Evolutionary conservation across 164 flowering plant species (phyloP), one percentile per base, ranked within the genome.

Genomic region (Magnolia kwangsiensis): DNA sequence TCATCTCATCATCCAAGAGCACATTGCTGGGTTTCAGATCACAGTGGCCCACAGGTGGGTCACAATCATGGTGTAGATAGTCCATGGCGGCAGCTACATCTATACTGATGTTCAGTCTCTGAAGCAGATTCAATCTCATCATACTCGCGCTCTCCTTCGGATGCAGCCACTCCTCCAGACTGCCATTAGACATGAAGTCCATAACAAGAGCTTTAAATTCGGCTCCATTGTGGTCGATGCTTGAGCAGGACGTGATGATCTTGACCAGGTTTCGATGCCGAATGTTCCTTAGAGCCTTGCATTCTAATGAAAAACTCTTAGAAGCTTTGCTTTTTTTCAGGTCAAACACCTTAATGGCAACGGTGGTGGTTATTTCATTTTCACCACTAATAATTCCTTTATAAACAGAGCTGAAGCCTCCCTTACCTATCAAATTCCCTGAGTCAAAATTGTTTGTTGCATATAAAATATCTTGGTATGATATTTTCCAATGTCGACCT

Each of bases 281-380:
- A 11, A 72, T 55, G 10, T 64, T 77, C 73, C 77, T 80, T 72
- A 80, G 20, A 13, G 78, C 67, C 61, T 82, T 72, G 50, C 79
- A 76, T 72, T 78, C 81, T 76, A 73, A 29, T 65, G 75, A 59
- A 24, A 83, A 80, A 72, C 74, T 78, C 69, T 74, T 78, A 64
- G 71, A 72, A 16, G 77, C 75, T 23, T 67, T 76, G 27, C 74
- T 66, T 21, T 66, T 24, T 67, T 80, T 78, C 51, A 80, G 71
- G 59, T 81, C 45, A 19, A 80, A n/a, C n/a, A 80, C 80, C 74
- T 83, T 80, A 16, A 80, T 76, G 3, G 81, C 81, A 16, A 81
- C 80, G 27, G 21, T 58, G 19, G 10, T 63, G 75, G 29, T 20
- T 13, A 8, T 9, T 29, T 37, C 59, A 19, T n/a, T 63, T n/a